Evolutionary conservation across 495 filamentous ascomycete species (phyloP).

Genomic region (Aspergillus taichungensis): DNA sequence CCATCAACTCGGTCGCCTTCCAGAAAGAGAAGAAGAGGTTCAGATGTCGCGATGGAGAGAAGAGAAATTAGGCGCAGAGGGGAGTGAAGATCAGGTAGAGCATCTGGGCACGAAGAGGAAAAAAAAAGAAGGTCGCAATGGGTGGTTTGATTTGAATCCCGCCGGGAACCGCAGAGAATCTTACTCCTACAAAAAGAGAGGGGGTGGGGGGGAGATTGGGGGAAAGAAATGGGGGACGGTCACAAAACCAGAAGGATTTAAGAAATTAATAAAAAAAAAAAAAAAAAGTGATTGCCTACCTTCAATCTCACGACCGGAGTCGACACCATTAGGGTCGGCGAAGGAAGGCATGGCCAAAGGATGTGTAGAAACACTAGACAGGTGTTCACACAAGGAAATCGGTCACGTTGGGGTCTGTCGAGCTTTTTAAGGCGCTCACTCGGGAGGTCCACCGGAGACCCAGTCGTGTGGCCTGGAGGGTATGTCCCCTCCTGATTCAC

Average conservation of each 20-base stretch:
- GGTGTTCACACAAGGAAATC: too few species aligned
- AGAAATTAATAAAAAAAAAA: neutral
- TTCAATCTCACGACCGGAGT: constrained; percentile 21
- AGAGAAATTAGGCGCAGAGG: neutral
- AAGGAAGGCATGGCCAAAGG: constrained; percentile 25
- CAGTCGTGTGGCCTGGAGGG: too few species aligned
- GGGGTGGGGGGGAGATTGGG: constrained; percentile 6
- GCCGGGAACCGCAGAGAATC: constrained; percentile 7
- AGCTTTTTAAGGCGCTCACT: too few species aligned
- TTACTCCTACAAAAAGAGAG: constrained; percentile 14
- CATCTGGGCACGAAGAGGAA: neutral
- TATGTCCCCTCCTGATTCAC: too few species aligned
- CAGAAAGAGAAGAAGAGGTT: constrained; percentile 1
- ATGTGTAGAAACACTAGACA: neutral
- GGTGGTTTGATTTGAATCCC: constrained; percentile 17
- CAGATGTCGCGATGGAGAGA: neutral
- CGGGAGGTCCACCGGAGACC: too few species aligned
- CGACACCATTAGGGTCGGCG: constrained; percentile 19
- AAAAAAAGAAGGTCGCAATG: constrained; percentile 7
- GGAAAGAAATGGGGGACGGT: neutral
- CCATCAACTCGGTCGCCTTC: constrained; percentile 10
- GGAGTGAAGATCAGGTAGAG: neutral
- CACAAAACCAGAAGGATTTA: neutral
- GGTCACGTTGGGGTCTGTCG: too few species aligned
- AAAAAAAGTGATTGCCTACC: constrained; percentile 22